Conservation (phyloP, 208 protist species). For the Endotrypanum monterogeii region DNA sequence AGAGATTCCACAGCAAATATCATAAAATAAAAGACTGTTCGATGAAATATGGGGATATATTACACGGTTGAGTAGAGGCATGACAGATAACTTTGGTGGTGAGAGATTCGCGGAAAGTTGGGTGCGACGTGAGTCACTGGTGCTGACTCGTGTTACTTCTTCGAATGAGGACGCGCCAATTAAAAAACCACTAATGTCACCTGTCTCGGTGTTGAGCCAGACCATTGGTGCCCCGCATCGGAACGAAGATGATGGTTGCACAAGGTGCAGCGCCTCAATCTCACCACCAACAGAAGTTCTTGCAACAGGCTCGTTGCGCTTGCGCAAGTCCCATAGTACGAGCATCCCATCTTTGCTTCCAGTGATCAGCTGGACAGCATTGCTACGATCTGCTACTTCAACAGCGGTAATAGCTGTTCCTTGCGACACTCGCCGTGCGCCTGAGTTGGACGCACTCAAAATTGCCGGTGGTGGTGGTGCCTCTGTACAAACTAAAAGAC, state of each 20-base stretch:
- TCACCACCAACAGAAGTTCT: slow-evolving; percentile 16
- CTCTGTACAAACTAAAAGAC: slow-evolving; percentile 22
- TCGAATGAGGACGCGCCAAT: slow-evolving; percentile 29
- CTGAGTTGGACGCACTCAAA: neutral
- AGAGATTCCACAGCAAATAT: slow-evolving; percentile 1
- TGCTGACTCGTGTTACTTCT: slow-evolving; percentile 17
- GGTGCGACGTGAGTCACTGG: slow-evolving; percentile 31
- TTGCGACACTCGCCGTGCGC: neutral
- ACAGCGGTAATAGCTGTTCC: slow-evolving; percentile 12
- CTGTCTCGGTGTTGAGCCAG: slow-evolving; percentile 40
- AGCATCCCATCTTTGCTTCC: slow-evolving; percentile 50
- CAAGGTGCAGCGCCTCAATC: slow-evolving; percentile 5
- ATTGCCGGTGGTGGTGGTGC: slow-evolving; percentile 2
- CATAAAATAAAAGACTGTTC: slow-evolving; percentile 37
- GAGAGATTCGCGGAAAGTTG: slow-evolving; percentile 33
- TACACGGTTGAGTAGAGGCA: slow-evolving; percentile 30
- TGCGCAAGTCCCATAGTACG: slow-evolving; percentile 68
- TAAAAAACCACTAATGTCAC: slow-evolving; percentile 22
- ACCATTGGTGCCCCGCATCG: slow-evolving; percentile 21
- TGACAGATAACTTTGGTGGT: slow-evolving; percentile 35
- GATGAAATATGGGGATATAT: slow-evolving; percentile 46
- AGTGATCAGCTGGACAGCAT: slow-evolving; percentile 38
- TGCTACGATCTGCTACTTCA: slow-evolving; percentile 6
- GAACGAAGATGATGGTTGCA: neutral
- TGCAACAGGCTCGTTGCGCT: slow-evolving; percentile 26